Base-by-base conservation (phyloP, 2,329 filamentous ascomycete genomes). In the Ilyonectria robusta region DNA sequence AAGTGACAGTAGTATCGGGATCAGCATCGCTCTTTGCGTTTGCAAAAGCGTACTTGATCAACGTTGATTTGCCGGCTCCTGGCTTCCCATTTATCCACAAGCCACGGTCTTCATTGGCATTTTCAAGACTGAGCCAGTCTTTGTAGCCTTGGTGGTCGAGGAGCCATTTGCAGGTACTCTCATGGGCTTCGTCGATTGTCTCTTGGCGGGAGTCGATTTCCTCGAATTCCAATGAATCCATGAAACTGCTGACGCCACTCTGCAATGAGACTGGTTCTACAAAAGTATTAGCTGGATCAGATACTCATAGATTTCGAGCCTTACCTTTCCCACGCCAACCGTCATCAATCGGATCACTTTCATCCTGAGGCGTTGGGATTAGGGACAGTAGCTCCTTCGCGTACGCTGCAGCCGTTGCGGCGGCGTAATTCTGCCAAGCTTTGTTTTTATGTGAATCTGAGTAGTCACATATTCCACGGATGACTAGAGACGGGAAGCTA, bases 151-250 rank as follows among this genome's bases (percentile, higher is more conserved):
- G 5, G 37, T 71, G 74, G 1, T 75, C 63, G 0, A 83, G 66
- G 0, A 86, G 72, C 84, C 83, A 86, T 62, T 74, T 70, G 65
- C 82, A 85, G 0, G 84, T 85, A 56, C 74, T 78, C 1, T 67
- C 63, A 62, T 83, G 76, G 3, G 81, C 82, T 1, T 74, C 71
- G 42, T 77, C 81, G 59, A 85, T 81, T 0, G 65, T 79, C 35
- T 72, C 73, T 7, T 80, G 76, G 3, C 81, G 81, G 42, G 78
- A 69, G 65, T 83, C 78, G 6, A 84, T 79, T 51, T 83, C 76
- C 0, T 78, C 73, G 31, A 83, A 84, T 33, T 68, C 64, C 1
- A 84, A 70, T 3, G 78, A 79, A 0, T 79, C 65, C 26, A 26
- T 26, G 6, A 26, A 26, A 26, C 26, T 26, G 4, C 6, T 26